Conservation (phyloP, 345 rosid species). For the Euphorbia pulcherrima region DNA sequence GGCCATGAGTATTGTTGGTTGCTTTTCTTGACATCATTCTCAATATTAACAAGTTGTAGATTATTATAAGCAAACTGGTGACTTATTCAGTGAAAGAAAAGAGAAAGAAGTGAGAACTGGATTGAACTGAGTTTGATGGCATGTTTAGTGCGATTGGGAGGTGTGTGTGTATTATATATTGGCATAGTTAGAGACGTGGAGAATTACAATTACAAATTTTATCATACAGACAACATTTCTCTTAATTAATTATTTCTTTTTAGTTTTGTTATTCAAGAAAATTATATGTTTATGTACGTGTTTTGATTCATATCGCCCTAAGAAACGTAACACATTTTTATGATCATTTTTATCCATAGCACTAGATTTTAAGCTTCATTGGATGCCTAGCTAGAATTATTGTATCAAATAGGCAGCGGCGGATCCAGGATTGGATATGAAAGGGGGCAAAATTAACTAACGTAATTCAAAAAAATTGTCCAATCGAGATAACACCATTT, state of each 20-base stretch:
- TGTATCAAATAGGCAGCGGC: too few relatives aligned
- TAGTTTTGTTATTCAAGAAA: background rate
- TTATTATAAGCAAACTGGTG: too few relatives aligned
- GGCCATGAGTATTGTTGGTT: constrained; percentile 63
- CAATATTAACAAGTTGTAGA: too few relatives aligned
- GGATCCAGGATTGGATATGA: too few relatives aligned
- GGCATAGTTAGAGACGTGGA: constrained; percentile 17
- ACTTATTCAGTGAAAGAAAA: background rate
- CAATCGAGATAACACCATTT: too few relatives aligned
- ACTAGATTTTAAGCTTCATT: too few relatives aligned
- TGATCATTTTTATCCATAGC: too few relatives aligned
- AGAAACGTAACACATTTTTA: constrained; percentile 15
- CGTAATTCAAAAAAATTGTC: too few relatives aligned
- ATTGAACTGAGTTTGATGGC: constrained; percentile 12
- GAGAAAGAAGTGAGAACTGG: background rate
- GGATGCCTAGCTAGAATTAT: too few relatives aligned
- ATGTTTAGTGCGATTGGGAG: constrained; percentile 9
- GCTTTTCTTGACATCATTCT: constrained; percentile 58
- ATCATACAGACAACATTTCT: constrained; percentile 22
- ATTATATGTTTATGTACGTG: constrained; percentile 18
- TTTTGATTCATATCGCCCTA: constrained; percentile 26
- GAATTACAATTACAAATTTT: constrained; percentile 23
- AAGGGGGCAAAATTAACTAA: too few relatives aligned
- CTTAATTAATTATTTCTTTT: background rate
- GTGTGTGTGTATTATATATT: too few relatives aligned